Evolutionary conservation across 2,329 filamentous ascomycete genomes (phyloP).

Genomic region (Fonsecaea multimorphosa): DNA sequence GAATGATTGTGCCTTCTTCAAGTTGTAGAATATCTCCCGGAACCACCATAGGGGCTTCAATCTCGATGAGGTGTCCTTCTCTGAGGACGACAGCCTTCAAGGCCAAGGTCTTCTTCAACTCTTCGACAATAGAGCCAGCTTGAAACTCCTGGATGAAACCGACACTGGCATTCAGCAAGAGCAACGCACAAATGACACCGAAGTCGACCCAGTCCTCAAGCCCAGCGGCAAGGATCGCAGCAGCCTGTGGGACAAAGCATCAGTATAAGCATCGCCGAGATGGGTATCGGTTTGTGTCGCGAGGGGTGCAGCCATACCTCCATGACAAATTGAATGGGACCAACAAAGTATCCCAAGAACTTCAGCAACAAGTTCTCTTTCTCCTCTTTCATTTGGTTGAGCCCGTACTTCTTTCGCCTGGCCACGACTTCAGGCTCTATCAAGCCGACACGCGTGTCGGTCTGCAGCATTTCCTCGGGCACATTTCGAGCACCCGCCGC

Average conservation of each 20-base stretch:
- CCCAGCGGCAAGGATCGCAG: slow-evolving; percentile 80
- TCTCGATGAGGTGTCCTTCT: slow-evolving; percentile 76
- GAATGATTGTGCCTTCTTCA: slow-evolving; percentile 89
- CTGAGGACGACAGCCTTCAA: slow-evolving; percentile 87
- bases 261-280: slow-evolving; percentile 27
- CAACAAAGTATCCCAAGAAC: slow-evolving; percentile 81
- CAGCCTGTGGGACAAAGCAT: slow-evolving; percentile 57
- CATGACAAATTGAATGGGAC: slow-evolving; percentile 94
- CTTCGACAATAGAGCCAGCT: slow-evolving; percentile 87
- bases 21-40: slow-evolving; percentile 89
- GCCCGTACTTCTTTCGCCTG: slow-evolving; percentile 73
- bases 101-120: slow-evolving; percentile 87
- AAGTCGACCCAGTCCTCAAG: slow-evolving; percentile 91
- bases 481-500: slow-evolving; percentile 63
- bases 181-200: slow-evolving; percentile 83
- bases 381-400: slow-evolving; percentile 91
- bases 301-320: slow-evolving; percentile 65
- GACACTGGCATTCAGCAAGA: slow-evolving; percentile 82
- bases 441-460: slow-evolving; percentile 74
- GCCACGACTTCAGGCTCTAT: slow-evolving; percentile 71
- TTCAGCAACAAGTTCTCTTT: slow-evolving; percentile 84
- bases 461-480: slow-evolving; percentile 78
- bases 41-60: slow-evolving; percentile 83
- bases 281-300: slow-evolving; percentile 11
- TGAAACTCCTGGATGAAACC: slow-evolving; percentile 91